phyloP scores from a whole-genome alignment of 2,329 filamentous ascomycete species.

The Exophiala lecanii-corni region DNA sequence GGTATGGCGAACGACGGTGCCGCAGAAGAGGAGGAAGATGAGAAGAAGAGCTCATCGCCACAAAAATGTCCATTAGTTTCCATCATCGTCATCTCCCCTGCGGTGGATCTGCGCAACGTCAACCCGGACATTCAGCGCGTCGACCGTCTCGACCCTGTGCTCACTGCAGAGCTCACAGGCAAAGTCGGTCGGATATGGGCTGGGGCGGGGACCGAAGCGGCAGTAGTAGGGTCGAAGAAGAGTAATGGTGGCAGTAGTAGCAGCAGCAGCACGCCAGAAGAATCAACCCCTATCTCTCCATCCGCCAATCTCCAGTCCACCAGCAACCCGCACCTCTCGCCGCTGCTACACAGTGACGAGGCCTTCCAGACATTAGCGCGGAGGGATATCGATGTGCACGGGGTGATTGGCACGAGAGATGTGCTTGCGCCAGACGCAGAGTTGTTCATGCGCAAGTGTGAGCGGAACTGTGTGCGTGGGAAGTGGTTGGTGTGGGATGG shows the following conservation, averaged over 20 bases:
- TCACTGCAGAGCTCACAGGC: constrained; percentile 41
- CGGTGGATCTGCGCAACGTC: constrained; percentile 44
- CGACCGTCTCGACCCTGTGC: constrained; percentile 43
- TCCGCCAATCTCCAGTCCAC: background rate
- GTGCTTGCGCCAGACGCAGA: constrained; percentile 51
- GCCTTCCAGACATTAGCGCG: constrained; percentile 38
- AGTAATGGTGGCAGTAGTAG: too few relatives aligned
- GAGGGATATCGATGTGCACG: constrained; percentile 46
- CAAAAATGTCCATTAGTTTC: constrained; percentile 12
- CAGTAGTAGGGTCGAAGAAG: background rate
- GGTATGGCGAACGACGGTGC: background rate
- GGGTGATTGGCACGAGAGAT: constrained; percentile 50
- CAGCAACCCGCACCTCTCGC: constrained; percentile 45
- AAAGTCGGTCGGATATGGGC: constrained; percentile 41
- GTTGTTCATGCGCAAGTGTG: constrained; percentile 44
- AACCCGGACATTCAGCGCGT: constrained; percentile 43
- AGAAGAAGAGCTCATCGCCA: constrained; percentile 1
- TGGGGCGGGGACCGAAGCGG: constrained; percentile 34
- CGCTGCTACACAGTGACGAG: constrained; percentile 35
- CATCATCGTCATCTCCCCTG: constrained; percentile 46
- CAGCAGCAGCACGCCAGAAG: background rate
- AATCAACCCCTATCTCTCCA: too few relatives aligned
- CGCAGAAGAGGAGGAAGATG: background rate
- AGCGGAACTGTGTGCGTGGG: constrained; percentile 42
- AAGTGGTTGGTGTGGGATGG: constrained; percentile 57